Evolutionary conservation across 2,329 filamentous ascomycete species (phyloP).

Genomic region (Apiospora sp.): DNA sequence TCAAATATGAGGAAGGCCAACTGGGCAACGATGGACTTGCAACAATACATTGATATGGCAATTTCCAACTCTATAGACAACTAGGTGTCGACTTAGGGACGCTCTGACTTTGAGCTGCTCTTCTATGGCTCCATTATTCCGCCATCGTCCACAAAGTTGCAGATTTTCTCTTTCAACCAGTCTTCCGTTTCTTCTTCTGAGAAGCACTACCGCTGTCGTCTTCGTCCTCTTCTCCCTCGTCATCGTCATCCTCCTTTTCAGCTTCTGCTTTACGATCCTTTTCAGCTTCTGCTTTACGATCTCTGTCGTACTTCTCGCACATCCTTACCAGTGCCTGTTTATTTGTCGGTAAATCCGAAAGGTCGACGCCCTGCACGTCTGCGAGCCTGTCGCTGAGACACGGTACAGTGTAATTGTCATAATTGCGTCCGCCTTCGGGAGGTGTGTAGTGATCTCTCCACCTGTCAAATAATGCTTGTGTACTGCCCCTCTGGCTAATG

Average conservation of each 20-base stretch:
- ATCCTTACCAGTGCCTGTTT: not conserved
- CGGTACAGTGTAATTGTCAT: not conserved
- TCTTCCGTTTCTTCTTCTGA: not conserved
- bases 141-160: too few species aligned
- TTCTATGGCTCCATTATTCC: not conserved
- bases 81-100: not conserved
- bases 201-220: not conserved
- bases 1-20: not conserved
- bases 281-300: too few species aligned
- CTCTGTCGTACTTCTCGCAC: not conserved
- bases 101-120: not conserved
- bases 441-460: not conserved
- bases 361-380: too few species aligned
- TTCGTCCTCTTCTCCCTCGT: not conserved
- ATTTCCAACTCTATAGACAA: not conserved
- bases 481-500: not conserved
- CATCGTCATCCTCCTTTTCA: not conserved
- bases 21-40: not conserved
- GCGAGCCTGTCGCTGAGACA: not conserved
- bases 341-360: too few species aligned
- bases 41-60: not conserved
- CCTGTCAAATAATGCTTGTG: not conserved
- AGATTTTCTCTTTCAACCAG: not conserved
- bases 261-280: not conserved
- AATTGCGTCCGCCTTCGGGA: not conserved